Evolutionary conservation across 2,329 filamentous ascomycete species (phyloP).

Genomic region (Coccinonectria pachysandricola): DNA sequence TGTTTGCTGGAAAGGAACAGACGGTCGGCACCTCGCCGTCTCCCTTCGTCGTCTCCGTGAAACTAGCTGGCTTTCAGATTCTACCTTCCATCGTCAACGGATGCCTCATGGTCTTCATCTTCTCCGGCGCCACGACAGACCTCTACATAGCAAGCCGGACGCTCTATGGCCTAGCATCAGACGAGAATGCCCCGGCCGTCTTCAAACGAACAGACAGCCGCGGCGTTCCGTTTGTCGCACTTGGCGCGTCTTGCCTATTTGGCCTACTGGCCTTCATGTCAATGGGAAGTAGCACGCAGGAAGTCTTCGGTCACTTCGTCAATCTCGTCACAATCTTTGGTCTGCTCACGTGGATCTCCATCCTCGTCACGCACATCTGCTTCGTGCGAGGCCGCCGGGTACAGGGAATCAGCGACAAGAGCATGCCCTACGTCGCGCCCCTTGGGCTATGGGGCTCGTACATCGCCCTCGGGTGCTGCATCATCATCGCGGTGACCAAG

Average conservation of each 20-base stretch:
- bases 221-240: background rate
- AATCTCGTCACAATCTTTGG: conserved; percentile 56
- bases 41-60: conserved; percentile 49
- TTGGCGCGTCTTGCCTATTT: conserved; percentile 26
- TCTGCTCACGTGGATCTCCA: conserved; percentile 54
- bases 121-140: conserved; percentile 48
- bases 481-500: conserved; percentile 67
- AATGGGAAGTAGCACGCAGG: conserved; percentile 42
- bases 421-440: conserved; percentile 56
- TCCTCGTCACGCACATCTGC: conserved; percentile 54
- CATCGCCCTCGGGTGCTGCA: conserved; percentile 56
- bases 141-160: conserved; percentile 40
- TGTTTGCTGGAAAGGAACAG: conserved; percentile 38
- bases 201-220: conserved; percentile 26
- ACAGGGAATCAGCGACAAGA: conserved; percentile 43
- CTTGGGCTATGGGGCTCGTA: conserved; percentile 59
- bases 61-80: conserved; percentile 33
- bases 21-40: conserved; percentile 33
- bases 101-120: conserved; percentile 47
- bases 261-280: conserved; percentile 58
- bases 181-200: conserved; percentile 30
- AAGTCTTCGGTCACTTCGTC: conserved; percentile 53
- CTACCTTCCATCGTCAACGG: conserved; percentile 45
- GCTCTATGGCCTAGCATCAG: conserved; percentile 36
- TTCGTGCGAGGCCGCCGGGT: conserved; percentile 51